phyloP scores from a whole-genome alignment of 2,329 filamentous ascomycete genomes.

The Xylariaceae sp. region DNA sequence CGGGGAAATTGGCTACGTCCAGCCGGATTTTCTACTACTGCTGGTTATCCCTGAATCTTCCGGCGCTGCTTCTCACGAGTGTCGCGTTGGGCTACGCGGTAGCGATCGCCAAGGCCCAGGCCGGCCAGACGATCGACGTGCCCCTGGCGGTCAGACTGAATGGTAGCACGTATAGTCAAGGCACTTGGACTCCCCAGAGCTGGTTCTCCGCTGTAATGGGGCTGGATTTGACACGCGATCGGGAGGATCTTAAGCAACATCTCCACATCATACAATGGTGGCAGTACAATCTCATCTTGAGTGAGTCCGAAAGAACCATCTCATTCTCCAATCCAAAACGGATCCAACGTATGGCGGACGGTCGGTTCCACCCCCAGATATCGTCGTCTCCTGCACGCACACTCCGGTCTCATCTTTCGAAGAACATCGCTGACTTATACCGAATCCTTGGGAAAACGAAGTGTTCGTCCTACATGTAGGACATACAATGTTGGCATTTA shows the following conservation, averaged over 20 bases:
- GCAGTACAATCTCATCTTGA: slow-evolving; percentile 35
- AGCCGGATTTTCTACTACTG: slow-evolving; percentile 28
- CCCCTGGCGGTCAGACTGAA: slow-evolving; percentile 20
- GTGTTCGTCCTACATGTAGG: slow-evolving; percentile 28
- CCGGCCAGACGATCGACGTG: slow-evolving; percentile 31
- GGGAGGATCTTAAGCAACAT: slow-evolving; percentile 26
- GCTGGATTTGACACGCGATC: slow-evolving; percentile 27
- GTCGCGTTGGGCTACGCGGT: slow-evolving; percentile 36
- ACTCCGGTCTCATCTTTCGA: no score
- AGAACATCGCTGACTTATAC: no score
- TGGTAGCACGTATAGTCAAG: slow-evolving; percentile 29
- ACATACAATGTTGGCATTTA: slow-evolving; percentile 21
- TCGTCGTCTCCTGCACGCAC: no score
- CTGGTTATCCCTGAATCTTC: slow-evolving; percentile 33
- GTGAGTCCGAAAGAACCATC: slow-evolving; percentile 2
- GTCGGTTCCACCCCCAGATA: no score
- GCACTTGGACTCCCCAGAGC: slow-evolving; percentile 36
- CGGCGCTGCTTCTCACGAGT: slow-evolving; percentile 33
- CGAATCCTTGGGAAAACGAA: not conserved
- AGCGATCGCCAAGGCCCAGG: slow-evolving; percentile 28
- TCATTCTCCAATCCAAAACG: not conserved
- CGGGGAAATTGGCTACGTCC: slow-evolving; percentile 5
- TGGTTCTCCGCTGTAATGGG: slow-evolving; percentile 35
- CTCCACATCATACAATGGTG: slow-evolving; percentile 32
- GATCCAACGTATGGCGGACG: not conserved